These are phyloP conservation scores for Paecilomyces sp. DNA, from an alignment of 2,329 filamentous ascomycete species.

Conservation along the genomic window DNA sequence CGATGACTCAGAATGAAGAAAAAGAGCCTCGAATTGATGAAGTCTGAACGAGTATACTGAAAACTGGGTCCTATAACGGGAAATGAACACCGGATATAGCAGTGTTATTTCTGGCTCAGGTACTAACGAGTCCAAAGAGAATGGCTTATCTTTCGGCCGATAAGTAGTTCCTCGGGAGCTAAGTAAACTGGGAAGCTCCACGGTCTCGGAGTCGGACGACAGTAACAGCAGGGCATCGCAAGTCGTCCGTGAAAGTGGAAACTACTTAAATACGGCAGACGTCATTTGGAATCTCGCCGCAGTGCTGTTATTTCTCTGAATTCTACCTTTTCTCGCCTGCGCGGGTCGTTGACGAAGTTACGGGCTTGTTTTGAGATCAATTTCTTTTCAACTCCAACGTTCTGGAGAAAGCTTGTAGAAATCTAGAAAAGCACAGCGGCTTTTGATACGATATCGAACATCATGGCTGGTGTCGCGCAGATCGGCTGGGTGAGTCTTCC, in stretches of 20 bases:
- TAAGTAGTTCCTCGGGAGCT: background rate
- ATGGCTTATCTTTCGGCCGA: background rate
- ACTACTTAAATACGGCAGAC: background rate
- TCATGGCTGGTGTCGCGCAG: conserved; percentile 10
- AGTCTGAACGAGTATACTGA: background rate
- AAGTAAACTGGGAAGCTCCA: background rate
- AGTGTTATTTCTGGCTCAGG: background rate
- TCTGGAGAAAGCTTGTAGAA: background rate
- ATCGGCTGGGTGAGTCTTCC: conserved; percentile 27
- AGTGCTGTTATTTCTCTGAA: background rate
- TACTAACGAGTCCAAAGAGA: background rate
- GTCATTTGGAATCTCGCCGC: background rate
- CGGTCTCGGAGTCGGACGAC: background rate
- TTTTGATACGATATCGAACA: background rate
- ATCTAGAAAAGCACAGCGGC: background rate
- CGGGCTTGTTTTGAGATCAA: background rate
- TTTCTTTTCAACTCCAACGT: background rate
- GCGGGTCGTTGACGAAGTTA: background rate
- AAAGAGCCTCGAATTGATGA: background rate
- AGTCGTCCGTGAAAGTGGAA: background rate
- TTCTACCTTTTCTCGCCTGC: background rate
- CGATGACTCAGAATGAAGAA: background rate
- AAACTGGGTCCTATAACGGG: background rate
- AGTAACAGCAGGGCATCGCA: background rate
- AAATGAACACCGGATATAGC: background rate